phyloP scores from a whole-genome alignment of 2,329 filamentous ascomycete species.

The Aspergillus thermomutatus region DNA sequence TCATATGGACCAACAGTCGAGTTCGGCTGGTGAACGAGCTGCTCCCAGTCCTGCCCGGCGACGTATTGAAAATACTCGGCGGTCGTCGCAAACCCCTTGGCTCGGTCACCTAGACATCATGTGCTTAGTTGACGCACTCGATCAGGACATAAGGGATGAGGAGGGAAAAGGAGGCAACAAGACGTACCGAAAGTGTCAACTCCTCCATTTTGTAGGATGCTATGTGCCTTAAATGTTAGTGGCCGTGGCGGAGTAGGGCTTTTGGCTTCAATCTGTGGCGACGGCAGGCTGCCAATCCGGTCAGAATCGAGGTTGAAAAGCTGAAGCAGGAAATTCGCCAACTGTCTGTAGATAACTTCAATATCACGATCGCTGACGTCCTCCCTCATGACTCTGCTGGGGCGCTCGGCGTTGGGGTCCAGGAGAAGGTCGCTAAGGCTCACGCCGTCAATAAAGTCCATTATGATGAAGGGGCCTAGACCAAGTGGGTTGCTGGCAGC shows the following conservation, averaged over 20 bases:
- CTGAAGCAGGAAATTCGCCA: conserved; percentile 28
- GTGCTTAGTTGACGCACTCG: conserved; percentile 12
- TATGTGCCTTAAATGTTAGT: conserved; percentile 33
- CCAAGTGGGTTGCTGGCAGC: conserved; percentile 25
- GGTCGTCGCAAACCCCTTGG: conserved; percentile 26
- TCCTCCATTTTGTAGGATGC: conserved; percentile 30
- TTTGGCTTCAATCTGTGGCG: conserved; percentile 12
- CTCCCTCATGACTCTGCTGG: conserved; percentile 38
- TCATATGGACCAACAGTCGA: conserved; percentile 26
- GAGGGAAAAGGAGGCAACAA: conserved; percentile 7
- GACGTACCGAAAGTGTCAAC: conserved; percentile 27
- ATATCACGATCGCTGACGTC: conserved; percentile 26
- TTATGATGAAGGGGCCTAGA: conserved; percentile 30
- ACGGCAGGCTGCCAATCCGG: conserved; percentile 25
- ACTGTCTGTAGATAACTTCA: conserved; percentile 25
- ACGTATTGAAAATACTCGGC: conserved; percentile 35
- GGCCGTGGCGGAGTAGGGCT: conserved; percentile 19
- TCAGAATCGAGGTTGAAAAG: conserved; percentile 30
- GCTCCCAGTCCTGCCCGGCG: conserved; percentile 29
- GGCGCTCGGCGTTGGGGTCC: conserved; percentile 38
- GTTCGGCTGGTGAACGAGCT: conserved; percentile 35
- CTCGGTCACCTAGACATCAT: conserved; percentile 21
- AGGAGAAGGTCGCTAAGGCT: conserved; percentile 22
- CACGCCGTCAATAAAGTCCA: conserved; percentile 27
- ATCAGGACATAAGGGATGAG: conserved; percentile 2